Evolutionary conservation across 257 asterid genomes (phyloP), one percentile per base, ranked within the genome.

Genomic region (Rhazya stricta): DNA sequence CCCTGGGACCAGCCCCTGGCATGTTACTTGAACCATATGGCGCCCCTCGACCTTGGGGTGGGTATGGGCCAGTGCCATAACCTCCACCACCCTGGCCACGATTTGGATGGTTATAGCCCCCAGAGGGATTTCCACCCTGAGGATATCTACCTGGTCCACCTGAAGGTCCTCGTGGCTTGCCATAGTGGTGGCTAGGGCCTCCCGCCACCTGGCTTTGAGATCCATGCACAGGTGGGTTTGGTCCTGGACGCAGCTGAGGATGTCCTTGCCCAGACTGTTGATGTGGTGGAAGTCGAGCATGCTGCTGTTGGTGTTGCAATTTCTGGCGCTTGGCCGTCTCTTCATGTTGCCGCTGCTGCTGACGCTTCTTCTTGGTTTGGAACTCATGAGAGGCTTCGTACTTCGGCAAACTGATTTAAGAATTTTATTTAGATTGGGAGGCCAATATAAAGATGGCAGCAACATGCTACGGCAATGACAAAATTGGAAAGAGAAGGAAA

Each of bases 331-430:
- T 91, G 9, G 96, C 61, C 27, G 88, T 85, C 73, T 91, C 97
- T 37, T 91, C 97, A 30, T 84, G 88, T 81, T 89, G 97, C 45
- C 94, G 86, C 72, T 84, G 90, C 79, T 91, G 97, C 83, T 89
- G 97, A 6, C 96, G 94, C 81, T 91, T 91, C 83, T 91, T 91
- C 96, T 91, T 91, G 39, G 97, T 91, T 77, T 91, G 97, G 85
- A 89, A 91, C 83, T 91, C 97, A n/a, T 91, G 97, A 21, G 97
- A 91, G 69, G 97, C 48, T 79, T 91, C 97, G 25, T 91, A 91
- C 80, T 83, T 89, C 34, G 97, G 97, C 87, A 91, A 82, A 79
- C 97, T 91, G 88, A 74, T 34, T 19, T 57, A 39, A 62, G 9
- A 54, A 74, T 16, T 74, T 32, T 39, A 71, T 36, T 70, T 15